Conservation (phyloP, 169 alveolate species). For the Cryptosporidium parvum region DNA sequence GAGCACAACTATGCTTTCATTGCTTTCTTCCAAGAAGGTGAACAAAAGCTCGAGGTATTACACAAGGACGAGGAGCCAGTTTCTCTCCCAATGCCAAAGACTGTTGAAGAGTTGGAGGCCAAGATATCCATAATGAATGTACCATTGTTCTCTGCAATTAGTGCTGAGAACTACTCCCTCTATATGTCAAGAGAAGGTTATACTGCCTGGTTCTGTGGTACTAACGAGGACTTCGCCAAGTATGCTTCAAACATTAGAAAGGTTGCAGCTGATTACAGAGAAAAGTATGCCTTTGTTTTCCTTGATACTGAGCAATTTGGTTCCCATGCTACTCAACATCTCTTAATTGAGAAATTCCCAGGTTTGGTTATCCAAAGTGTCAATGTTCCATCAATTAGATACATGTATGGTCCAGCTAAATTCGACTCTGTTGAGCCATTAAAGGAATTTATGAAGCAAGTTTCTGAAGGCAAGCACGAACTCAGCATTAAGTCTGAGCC, state of each 20-base stretch:
- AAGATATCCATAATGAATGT: constrained; percentile 77
- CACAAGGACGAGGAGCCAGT: constrained; percentile 80
- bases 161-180: constrained; percentile 80
- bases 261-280: constrained; percentile 78
- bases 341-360: constrained; percentile 79
- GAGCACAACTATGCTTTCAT: constrained; percentile 68
- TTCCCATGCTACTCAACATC: constrained; percentile 80
- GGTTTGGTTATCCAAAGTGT: constrained; percentile 78
- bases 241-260: constrained; percentile 72
- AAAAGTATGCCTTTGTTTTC: constrained; percentile 78
- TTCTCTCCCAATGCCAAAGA: constrained; percentile 70
- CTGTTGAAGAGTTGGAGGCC: constrained; percentile 78
- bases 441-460: constrained; percentile 84
- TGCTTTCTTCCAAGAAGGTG: constrained; percentile 46
- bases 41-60: constrained; percentile 71
- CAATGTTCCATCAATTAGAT: constrained; percentile 73
- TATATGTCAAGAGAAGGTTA: constrained; percentile 77
- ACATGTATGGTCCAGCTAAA: constrained; percentile 72
- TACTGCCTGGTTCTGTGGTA: constrained; percentile 80
- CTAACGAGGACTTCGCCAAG: constrained; percentile 77
- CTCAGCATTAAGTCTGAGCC: constrained; percentile 90
- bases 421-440: constrained; percentile 77
- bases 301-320: constrained; percentile 80
- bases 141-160: constrained; percentile 83
- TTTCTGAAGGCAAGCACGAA: constrained; percentile 84